Conservation (phyloP, 2,329 filamentous ascomycete species). For the Scytalidium sp. region DNA sequence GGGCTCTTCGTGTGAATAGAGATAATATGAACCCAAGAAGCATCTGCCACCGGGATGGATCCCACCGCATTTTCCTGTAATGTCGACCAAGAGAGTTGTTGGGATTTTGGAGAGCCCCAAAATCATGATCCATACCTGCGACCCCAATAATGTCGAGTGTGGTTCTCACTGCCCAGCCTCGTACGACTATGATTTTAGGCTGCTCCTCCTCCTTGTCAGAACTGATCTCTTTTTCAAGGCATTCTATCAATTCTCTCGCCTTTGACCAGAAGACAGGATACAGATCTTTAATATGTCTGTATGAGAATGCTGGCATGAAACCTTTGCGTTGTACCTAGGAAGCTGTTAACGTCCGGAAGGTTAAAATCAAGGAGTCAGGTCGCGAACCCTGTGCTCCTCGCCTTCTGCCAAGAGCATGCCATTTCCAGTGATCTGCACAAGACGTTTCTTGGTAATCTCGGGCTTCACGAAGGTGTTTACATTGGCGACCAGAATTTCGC, state of each 20-base stretch:
- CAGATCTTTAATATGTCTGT: conserved; percentile 76
- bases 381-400: conserved; percentile 69
- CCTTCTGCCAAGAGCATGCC: conserved; percentile 82
- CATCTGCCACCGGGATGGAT: conserved; percentile 45
- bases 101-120: conserved; percentile 61
- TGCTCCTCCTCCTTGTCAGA: neutral
- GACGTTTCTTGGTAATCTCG: conserved; percentile 44
- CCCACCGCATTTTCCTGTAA: conserved; percentile 52
- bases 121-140: conserved; percentile 68
- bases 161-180: conserved; percentile 58
- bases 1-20: conserved; percentile 57
- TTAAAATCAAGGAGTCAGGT: neutral
- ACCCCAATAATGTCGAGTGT: conserved; percentile 74
- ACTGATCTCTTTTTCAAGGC: conserved; percentile 22
- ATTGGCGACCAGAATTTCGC: conserved; percentile 63
- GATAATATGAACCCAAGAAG: conserved; percentile 54
- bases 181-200: conserved; percentile 11
- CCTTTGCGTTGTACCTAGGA: conserved; percentile 60
- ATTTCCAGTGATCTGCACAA: conserved; percentile 63
- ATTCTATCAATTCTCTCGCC: conserved; percentile 52
- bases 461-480: conserved; percentile 70
- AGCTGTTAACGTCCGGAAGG: neutral
- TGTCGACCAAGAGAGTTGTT: conserved; percentile 53
- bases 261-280: conserved; percentile 83
- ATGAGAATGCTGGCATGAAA: conserved; percentile 79